Evolutionary conservation across 140 eudicot species (phyloP), one percentile per base, ranked within the genome.

Genomic region (Oenanthe javanica): DNA sequence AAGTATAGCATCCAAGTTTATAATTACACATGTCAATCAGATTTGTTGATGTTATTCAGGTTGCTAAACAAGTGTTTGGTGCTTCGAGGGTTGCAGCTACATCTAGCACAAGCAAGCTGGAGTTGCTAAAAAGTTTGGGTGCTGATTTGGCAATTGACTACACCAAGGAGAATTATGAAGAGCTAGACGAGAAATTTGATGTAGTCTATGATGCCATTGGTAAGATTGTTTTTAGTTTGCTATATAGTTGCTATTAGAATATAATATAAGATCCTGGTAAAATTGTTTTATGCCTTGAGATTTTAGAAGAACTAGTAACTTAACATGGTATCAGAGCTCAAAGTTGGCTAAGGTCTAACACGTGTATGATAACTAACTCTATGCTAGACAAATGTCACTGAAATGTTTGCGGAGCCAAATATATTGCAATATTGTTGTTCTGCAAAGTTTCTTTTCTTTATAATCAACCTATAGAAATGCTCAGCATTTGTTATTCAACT

Each of bases 31-130:
- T 21, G 3, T 25, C 21, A 67, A 31, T 31, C 19, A 31, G 21
- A 31, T 67, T 10, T 67, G 19, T 31, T 31, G 4, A 66, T 66
- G 72, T 1, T 36, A 82, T 69, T 86, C 84, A 94, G 96, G 87
- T 94, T 3, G 98, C 97, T 48, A 94, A 92, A 79, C 95, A 92
- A 14, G 95, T 92, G 64, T 90, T 85, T 81, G 97, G 95, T 64
- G 97, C 97, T 70, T 93, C 98, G 31, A 91, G 86, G 82, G 86
- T 93, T 14, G 97, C 94, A 46, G 98, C 98, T 18, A 93, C 98
- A 46, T 85, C 98, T 38, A 93, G 98, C 81, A 91, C 98, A 0
- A 85, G 89, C 52, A 93, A 93, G 75, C 80, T 91, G 66, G 98
- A 93, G 51, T 77, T 93, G 70, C 85, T 93, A 36, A 93, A 85